Percentiles rank a stretch among this genome's conserved stretches.
phyloP scores from a whole-genome alignment of 768 basidiomycete species.

The Suillus sp. region DNA sequence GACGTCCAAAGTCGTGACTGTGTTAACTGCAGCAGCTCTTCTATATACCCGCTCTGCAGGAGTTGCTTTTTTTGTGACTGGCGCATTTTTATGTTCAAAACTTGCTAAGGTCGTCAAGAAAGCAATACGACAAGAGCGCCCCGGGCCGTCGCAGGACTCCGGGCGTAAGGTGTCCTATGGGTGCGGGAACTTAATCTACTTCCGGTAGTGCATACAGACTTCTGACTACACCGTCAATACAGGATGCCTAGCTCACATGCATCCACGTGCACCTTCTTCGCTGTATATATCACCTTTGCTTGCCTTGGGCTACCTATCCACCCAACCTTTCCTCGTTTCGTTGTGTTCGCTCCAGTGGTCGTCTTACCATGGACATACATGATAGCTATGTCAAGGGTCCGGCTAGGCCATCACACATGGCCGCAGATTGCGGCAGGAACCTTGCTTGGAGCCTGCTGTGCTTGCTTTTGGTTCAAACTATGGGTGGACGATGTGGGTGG shows the following conservation, averaged over 20 bases:
- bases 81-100: slow-evolving; percentile 57
- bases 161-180: slow-evolving; percentile 63
- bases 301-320: slow-evolving; percentile 62
- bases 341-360: slow-evolving; percentile 42
- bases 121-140: slow-evolving; percentile 63
- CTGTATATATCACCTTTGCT: slow-evolving; percentile 61
- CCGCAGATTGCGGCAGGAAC: slow-evolving; percentile 65
- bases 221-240: slow-evolving; percentile 12
- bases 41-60: slow-evolving; percentile 66
- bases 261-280: slow-evolving; percentile 66
- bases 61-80: slow-evolving; percentile 58
- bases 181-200: slow-evolving; percentile 42
- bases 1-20: slow-evolving; percentile 60
- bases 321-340: slow-evolving; percentile 44
- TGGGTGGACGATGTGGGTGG: slow-evolving; percentile 44
- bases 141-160: slow-evolving; percentile 46
- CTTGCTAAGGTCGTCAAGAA: slow-evolving; percentile 65
- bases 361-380: slow-evolving; percentile 55
- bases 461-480: slow-evolving; percentile 54
- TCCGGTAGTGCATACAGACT: not conserved
- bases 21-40: slow-evolving; percentile 48
- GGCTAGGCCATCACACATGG: slow-evolving; percentile 79
- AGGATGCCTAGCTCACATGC: slow-evolving; percentile 90
- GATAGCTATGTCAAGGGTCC: slow-evolving; percentile 66
- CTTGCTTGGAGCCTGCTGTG: slow-evolving; percentile 55